phyloP scores from a whole-genome alignment of 352 stramenopile species.

The Blastocystis sp. region DNA sequence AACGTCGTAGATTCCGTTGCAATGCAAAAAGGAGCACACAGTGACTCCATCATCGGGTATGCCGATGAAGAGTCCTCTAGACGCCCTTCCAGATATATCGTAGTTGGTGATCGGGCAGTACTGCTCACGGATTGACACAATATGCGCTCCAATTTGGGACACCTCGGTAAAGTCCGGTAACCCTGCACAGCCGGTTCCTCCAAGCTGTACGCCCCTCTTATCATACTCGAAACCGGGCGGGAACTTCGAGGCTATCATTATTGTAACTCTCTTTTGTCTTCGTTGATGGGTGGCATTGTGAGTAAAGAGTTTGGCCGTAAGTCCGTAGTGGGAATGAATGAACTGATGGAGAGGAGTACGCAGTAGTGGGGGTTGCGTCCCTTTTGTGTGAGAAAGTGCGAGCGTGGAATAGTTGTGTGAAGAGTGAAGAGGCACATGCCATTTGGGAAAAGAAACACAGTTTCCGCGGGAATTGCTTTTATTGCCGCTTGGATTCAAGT shows the following conservation, averaged over 20 bases:
- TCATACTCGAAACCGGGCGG: constrained; percentile 22
- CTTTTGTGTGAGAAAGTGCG: too few relatives aligned
- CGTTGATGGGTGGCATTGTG: too few relatives aligned
- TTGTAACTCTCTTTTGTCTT: neutral
- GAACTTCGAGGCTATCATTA: constrained; percentile 11
- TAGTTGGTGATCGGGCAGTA: constrained; percentile 57
- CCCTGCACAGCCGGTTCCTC: neutral
- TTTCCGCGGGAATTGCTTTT: neutral
- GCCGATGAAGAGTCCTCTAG: constrained; percentile 31
- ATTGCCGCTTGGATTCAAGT: neutral
- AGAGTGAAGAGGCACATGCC: too few relatives aligned
- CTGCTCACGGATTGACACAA: constrained; percentile 4
- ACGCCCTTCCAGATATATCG: constrained; percentile 54
- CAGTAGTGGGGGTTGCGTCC: too few relatives aligned
- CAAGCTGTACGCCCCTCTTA: neutral
- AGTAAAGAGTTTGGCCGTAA: too few relatives aligned
- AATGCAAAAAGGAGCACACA: neutral
- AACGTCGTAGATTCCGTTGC: constrained; percentile 17
- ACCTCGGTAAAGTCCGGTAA: constrained; percentile 13
- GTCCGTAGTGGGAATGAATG: too few relatives aligned
- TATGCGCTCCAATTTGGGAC: neutral
- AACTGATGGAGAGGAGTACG: too few relatives aligned
- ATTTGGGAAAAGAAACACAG: neutral
- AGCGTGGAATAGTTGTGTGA: too few relatives aligned
- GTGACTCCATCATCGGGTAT: constrained; percentile 27